Percentiles rank a stretch among this genome's conserved stretches.
Conservation (phyloP, 2,329 filamentous ascomycete species). For the Diaporthe australafricana region DNA sequence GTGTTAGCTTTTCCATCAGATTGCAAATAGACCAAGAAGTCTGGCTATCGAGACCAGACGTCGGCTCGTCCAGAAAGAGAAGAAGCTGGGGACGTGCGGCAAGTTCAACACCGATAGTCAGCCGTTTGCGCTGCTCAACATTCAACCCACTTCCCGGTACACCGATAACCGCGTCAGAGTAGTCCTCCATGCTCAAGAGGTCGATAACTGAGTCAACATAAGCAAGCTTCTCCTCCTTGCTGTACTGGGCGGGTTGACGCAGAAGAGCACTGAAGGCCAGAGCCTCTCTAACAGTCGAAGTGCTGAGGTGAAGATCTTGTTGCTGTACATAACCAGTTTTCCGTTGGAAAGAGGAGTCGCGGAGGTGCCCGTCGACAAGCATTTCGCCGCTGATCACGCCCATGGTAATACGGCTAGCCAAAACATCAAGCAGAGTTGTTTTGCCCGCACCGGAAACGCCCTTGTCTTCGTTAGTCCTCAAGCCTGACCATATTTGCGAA, state of each 20-base stretch:
- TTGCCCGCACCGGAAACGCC: conserved; percentile 77
- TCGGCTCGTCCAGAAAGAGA: conserved; percentile 91
- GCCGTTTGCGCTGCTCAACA: conserved; percentile 42
- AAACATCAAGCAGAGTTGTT: conserved; percentile 76
- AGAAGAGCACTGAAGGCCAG: conserved; percentile 73
- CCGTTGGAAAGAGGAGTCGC: conserved; percentile 74
- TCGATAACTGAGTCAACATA: conserved; percentile 78
- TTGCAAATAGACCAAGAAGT: conserved; percentile 91
- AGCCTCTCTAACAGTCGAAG: conserved; percentile 74
- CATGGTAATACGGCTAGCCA: conserved; percentile 77
- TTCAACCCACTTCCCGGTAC: conserved; percentile 72
- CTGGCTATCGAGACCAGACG: conserved; percentile 89
- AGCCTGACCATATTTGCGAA: too few relatives aligned
- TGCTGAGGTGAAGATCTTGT: conserved; percentile 74
- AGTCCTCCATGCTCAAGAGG: conserved; percentile 73
- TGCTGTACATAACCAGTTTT: conserved; percentile 78
- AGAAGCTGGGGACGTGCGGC: conserved; percentile 90
- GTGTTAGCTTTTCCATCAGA: conserved; percentile 85
- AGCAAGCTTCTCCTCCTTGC: conserved; percentile 69
- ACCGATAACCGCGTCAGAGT: conserved; percentile 75
- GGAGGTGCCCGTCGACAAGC: conserved; percentile 73
- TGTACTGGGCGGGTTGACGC: conserved; percentile 68
- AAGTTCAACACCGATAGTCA: conserved; percentile 85
- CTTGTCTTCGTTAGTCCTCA: not conserved
- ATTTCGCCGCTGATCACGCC: conserved; percentile 77